These are phyloP conservation scores for Hortiboletus rubellus DNA, from an alignment of 1,284 basidiomycete species.

Conservation along the genomic window DNA sequence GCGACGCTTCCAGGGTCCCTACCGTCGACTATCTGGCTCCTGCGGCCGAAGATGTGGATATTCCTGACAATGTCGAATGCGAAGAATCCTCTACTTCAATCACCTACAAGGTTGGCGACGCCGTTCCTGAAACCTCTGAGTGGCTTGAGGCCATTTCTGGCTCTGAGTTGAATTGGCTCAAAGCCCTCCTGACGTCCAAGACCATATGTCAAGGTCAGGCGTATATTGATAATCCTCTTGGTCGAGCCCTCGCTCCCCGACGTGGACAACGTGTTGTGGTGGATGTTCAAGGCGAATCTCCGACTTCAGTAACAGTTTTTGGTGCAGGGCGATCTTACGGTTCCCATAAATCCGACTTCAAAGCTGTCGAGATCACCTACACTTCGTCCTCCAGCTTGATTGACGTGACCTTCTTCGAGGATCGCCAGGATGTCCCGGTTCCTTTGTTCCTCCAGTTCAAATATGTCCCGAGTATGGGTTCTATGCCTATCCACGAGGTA, in stretches of 20 bases:
- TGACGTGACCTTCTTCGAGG: slow-evolving; percentile 81
- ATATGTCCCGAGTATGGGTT: slow-evolving; percentile 89
- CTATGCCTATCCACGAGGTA: slow-evolving; percentile 92
- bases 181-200: slow-evolving; percentile 79
- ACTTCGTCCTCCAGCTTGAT: slow-evolving; percentile 59
- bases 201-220: slow-evolving; percentile 84
- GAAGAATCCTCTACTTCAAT: slow-evolving; percentile 47
- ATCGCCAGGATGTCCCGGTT: slow-evolving; percentile 74
- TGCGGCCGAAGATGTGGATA: slow-evolving; percentile 41
- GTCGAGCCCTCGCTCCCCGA: slow-evolving; percentile 85
- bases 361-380: slow-evolving; percentile 79
- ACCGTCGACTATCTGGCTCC: slow-evolving; percentile 84
- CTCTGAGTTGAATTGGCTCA: slow-evolving; percentile 79
- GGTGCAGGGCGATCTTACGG: slow-evolving; percentile 85
- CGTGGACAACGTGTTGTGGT: slow-evolving; percentile 76
- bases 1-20: slow-evolving; percentile 80
- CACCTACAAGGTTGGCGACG: slow-evolving; percentile 57
- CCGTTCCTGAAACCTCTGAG: slow-evolving; percentile 58
- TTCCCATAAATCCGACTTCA: slow-evolving; percentile 72
- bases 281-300: slow-evolving; percentile 44
- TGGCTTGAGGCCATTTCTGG: slow-evolving; percentile 92
- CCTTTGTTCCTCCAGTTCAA: slow-evolving; percentile 83
- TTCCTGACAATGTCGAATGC: slow-evolving; percentile 51
- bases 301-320: slow-evolving; percentile 62
- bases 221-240: slow-evolving; percentile 89